Evolutionary conservation across 306 rosid genomes (phyloP).

Genomic region (Arachis stenosperma): DNA sequence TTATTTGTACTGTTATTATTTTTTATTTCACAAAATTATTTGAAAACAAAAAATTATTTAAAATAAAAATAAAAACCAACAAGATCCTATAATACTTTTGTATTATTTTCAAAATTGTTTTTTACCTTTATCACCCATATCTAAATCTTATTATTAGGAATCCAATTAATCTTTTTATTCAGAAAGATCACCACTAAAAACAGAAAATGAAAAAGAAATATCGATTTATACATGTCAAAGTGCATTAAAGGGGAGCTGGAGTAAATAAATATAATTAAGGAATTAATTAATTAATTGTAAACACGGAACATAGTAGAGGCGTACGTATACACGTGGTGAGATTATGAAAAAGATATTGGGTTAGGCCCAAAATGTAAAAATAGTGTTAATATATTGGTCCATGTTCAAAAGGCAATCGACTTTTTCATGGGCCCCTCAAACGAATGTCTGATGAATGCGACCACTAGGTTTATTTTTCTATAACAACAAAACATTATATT

Average conservation of each 20-base stretch:
- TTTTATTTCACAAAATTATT: too few species aligned
- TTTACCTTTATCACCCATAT: too few species aligned
- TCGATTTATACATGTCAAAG: too few species aligned
- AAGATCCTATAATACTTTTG: too few species aligned
- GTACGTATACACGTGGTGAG: conserved; percentile 20
- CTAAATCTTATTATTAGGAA: too few species aligned
- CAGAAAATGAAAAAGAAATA: too few species aligned
- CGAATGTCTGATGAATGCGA: conserved; percentile 45
- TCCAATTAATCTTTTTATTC: too few species aligned
- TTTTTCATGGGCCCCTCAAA: conserved; percentile 42
- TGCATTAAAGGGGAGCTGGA: background rate
- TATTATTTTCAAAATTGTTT: too few species aligned
- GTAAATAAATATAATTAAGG: background rate
- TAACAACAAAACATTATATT: conserved; percentile 23
- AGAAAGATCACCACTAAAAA: too few species aligned
- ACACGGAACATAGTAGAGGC: background rate
- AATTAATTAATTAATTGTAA: background rate
- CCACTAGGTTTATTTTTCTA: conserved; percentile 26
- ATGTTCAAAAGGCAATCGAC: conserved; percentile 28
- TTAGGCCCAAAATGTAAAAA: conserved; percentile 18
- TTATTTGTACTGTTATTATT: too few species aligned
- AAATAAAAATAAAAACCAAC: too few species aligned
- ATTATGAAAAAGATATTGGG: background rate
- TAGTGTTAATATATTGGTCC: conserved; percentile 9
- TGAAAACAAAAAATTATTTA: too few species aligned